Conservation (phyloP, 805 yeast species). For the Metschnikowia chrysomelidarum region DNA sequence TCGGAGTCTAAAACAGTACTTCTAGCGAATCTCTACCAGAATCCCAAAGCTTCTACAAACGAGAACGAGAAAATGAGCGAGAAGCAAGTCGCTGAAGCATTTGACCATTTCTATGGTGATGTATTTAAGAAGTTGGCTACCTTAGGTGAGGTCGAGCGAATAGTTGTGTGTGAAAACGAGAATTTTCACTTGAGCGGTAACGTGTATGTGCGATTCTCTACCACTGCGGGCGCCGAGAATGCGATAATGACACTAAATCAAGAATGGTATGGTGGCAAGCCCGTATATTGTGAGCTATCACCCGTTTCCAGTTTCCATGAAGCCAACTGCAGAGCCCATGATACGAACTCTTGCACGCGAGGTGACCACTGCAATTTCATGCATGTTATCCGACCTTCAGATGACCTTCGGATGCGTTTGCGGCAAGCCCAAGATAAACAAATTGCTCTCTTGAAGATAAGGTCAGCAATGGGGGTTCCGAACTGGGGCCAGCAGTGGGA, state of each 20-base stretch:
- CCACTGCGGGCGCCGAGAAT: conserved; percentile 53
- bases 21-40: conserved; percentile 61
- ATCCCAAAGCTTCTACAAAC: conserved; percentile 47
- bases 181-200: conserved; percentile 84
- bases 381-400: conserved; percentile 64
- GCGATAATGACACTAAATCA: conserved; percentile 65
- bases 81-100: conserved; percentile 42
- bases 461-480: conserved; percentile 13
- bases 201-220: conserved; percentile 65
- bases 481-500: conserved; percentile 21
- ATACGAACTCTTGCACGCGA: conserved; percentile 62
- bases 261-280: conserved; percentile 79
- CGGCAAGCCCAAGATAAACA: conserved; percentile 36
- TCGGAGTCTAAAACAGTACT: conserved; percentile 60
- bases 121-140: conserved; percentile 58
- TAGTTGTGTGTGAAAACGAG: conserved; percentile 79
- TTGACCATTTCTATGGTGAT: conserved; percentile 69
- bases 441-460: conserved; percentile 16
- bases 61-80: conserved; percentile 31
- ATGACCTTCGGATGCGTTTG: conserved; percentile 41
- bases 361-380: conserved; percentile 85
- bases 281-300: conserved; percentile 74
- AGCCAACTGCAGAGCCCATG: conserved; percentile 74
- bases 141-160: conserved; percentile 52
- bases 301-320: conserved; percentile 71